Evolutionary conservation across 2,329 filamentous ascomycete species (phyloP).

Genomic region (Xylariaceae sp.): DNA sequence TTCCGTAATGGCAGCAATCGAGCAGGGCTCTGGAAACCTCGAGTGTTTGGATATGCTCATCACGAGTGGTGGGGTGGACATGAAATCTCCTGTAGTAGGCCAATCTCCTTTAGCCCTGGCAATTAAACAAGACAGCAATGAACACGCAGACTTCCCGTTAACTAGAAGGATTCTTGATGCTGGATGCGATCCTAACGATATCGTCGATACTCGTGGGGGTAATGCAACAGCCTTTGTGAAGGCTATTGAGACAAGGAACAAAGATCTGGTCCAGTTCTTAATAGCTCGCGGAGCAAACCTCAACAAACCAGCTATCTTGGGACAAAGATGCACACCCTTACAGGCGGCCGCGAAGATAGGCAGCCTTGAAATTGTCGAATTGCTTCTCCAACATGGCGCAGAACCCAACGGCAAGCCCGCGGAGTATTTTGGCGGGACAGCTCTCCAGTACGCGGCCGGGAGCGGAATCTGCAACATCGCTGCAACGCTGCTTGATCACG

Average conservation of each 20-base stretch:
- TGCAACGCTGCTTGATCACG: constrained; percentile 9
- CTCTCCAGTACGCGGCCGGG: constrained; percentile 26
- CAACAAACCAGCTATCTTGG: constrained; percentile 13
- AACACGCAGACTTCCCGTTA: not conserved
- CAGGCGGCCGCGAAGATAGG: constrained; percentile 25
- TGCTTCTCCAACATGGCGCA: constrained; percentile 22
- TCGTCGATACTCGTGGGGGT: not conserved
- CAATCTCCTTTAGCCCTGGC: not conserved
- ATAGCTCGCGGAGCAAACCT: constrained; percentile 19
- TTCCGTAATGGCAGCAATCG: not conserved
- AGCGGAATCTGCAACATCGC: constrained; percentile 25
- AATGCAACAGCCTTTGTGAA: not conserved
- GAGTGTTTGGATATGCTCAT: constrained; percentile 12
- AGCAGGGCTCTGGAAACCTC: not conserved
- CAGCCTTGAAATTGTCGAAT: constrained; percentile 16
- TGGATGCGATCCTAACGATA: constrained; percentile 10
- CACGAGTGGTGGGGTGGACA: constrained; percentile 1
- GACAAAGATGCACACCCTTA: constrained; percentile 20
- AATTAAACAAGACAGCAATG: not conserved
- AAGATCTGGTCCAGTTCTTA: constrained; percentile 24
- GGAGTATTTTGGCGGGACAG: constrained; percentile 15
- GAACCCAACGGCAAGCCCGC: constrained; percentile 18
- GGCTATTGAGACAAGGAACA: constrained; percentile 7
- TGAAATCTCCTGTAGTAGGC: not conserved
- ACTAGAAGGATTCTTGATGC: constrained; percentile 10